Evolutionary conservation across 805 yeast genomes (phyloP).

Genomic region (Yamadazyma ubonensis): DNA sequence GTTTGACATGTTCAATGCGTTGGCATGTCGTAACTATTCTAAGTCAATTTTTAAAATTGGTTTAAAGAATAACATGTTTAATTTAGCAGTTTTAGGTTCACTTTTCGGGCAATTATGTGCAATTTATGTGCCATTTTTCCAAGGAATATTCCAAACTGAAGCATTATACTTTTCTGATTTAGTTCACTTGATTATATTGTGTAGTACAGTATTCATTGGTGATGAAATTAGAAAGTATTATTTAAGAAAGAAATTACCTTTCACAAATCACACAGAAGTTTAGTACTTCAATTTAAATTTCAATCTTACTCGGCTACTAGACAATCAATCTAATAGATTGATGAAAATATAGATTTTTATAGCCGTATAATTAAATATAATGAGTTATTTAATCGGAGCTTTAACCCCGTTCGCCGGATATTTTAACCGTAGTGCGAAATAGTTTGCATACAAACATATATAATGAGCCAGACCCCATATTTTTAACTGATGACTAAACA

Average conservation of each 20-base stretch:
- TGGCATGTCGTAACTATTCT: conserved; percentile 84
- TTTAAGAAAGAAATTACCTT: conserved; percentile 16
- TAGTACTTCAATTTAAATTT: not conserved
- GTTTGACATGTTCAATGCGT: conserved; percentile 95
- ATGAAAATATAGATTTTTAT: not conserved
- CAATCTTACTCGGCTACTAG: not conserved
- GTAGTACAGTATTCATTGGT: conserved; percentile 80
- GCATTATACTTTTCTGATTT: conserved; percentile 74
- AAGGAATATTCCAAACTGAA: conserved; percentile 91
- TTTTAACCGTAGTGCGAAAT: not conserved
- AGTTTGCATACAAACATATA: not conserved
- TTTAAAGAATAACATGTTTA: conserved; percentile 82
- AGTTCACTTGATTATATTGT: conserved; percentile 54
- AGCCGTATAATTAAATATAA: not conserved
- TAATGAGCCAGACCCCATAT: not conserved
- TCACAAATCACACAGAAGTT: conserved; percentile 7
- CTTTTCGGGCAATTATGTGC: conserved; percentile 90
- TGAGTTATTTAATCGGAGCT: not conserved
- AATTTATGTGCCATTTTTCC: conserved; percentile 90
- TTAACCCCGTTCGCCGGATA: no score
- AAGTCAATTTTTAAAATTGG: conserved; percentile 86
- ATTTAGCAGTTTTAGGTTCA: conserved; percentile 86
- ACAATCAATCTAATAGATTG: not conserved
- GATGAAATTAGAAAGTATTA: conserved; percentile 76
- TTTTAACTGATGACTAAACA: conserved; percentile 9